phyloP scores from a whole-genome alignment of 768 basidiomycete species.

The Suillus paluster region DNA sequence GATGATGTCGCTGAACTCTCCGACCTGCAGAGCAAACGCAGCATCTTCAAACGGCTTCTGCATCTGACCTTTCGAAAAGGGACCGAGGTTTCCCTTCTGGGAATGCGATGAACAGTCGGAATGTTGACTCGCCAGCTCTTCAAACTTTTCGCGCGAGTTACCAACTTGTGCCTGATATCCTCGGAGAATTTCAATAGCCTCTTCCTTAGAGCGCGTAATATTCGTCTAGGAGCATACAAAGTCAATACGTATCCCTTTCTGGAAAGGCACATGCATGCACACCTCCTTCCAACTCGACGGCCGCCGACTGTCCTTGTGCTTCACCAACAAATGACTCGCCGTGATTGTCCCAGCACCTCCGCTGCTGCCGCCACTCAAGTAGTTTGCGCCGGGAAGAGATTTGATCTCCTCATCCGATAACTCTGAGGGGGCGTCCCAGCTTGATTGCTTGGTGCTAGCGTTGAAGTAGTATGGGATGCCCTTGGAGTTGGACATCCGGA shows the following conservation, averaged over 20 bases:
- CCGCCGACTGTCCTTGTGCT: constrained; percentile 80
- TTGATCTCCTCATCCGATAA: constrained; percentile 64
- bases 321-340: constrained; percentile 95
- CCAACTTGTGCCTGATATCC: constrained; percentile 50
- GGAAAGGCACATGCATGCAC: constrained; percentile 28
- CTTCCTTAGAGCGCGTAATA: constrained; percentile 86
- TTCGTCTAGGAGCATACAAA: constrained; percentile 47
- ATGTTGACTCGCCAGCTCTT: constrained; percentile 70
- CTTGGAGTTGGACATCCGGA: constrained; percentile 82
- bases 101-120: constrained; percentile 92
- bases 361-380: constrained; percentile 39
- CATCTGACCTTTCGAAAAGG: constrained; percentile 89
- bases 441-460: constrained; percentile 64
- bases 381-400: constrained; percentile 66
- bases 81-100: constrained; percentile 85
- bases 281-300: constrained; percentile 89
- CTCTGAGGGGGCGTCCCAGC: constrained; percentile 76
- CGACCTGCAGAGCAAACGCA: constrained; percentile 70
- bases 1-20: constrained; percentile 80
- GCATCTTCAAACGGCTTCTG: constrained; percentile 97
- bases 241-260: not conserved
- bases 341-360: constrained; percentile 62
- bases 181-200: constrained; percentile 82
- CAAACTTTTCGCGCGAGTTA: constrained; percentile 62
- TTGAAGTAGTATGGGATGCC: constrained; percentile 91